Conservation (phyloP, 2,329 filamentous ascomycete genomes). For the Beauveria caledonica region DNA sequence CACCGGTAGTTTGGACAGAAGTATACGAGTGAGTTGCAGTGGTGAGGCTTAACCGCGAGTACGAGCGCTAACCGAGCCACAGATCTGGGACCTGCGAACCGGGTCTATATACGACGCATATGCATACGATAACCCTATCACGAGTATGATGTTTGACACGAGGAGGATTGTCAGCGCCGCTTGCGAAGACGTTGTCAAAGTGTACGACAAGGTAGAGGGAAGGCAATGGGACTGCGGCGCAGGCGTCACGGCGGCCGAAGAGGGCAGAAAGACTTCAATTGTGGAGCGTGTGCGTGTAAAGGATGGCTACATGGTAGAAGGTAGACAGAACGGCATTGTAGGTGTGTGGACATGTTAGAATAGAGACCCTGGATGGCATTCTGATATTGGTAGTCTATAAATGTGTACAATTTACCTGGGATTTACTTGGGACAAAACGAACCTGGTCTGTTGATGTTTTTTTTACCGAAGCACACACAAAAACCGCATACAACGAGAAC, state of each 20-base stretch:
- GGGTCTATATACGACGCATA: conserved; percentile 94
- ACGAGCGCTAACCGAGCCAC: conserved; percentile 12
- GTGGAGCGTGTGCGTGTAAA: conserved; percentile 85
- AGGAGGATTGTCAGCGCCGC: conserved; percentile 85
- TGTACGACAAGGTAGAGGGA: conserved; percentile 96
- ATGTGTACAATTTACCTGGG: conserved; percentile 5
- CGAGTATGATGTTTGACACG: conserved; percentile 94
- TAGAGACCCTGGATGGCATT: background rate
- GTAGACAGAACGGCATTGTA: conserved; percentile 76
- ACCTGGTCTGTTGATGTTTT: background rate
- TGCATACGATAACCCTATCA: conserved; percentile 86
- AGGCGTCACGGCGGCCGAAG: conserved; percentile 61
- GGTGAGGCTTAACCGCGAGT: background rate
- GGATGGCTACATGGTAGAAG: conserved; percentile 91
- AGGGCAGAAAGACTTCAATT: conserved; percentile 54
- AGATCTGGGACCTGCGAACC: conserved; percentile 98
- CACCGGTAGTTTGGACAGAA: conserved; percentile 85
- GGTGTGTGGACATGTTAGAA: conserved; percentile 76
- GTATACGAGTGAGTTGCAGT: conserved; percentile 68
- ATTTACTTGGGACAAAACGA: background rate
- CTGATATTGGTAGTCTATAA: conserved; percentile 1
- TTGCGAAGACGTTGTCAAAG: conserved; percentile 88
- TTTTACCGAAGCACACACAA: background rate
- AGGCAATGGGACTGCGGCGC: conserved; percentile 95
- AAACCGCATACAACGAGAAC: background rate